These are phyloP conservation scores for Bullera alba DNA, from an alignment of 768 basidiomycete species.

Conservation along the genomic window DNA sequence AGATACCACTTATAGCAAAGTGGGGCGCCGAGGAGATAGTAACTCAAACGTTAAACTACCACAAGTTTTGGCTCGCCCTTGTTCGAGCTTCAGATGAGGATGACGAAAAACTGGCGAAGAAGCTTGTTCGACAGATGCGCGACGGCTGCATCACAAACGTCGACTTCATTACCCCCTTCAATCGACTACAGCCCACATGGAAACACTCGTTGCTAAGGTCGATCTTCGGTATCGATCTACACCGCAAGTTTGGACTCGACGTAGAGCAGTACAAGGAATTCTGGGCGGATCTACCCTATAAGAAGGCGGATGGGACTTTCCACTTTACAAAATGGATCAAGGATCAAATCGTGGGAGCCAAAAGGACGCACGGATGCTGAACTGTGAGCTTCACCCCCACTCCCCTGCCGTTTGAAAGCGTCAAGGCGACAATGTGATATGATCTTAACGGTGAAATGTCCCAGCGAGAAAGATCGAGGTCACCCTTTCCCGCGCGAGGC, in stretches of 20 bases:
- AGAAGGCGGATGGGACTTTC: not conserved
- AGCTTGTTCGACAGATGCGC: not conserved
- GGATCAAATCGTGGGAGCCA: not conserved
- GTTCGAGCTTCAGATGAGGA: no score
- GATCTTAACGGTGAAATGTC: not conserved
- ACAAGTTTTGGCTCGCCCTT: no score
- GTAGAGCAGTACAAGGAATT: not conserved
- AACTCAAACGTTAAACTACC: no score
- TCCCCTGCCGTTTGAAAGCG: not conserved
- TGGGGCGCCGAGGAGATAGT: no score
- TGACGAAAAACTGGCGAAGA: no score
- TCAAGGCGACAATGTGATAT: not conserved
- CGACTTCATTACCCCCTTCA: not conserved
- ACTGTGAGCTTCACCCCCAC: slow-evolving; percentile 2
- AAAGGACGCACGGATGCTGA: not conserved
- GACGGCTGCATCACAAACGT: not conserved
- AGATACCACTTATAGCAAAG: no score
- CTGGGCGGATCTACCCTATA: not conserved
- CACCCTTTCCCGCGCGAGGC: not conserved
- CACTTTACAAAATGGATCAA: not conserved
- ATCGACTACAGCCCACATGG: not conserved
- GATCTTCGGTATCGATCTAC: not conserved
- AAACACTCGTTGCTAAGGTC: not conserved
- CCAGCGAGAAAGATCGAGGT: no score
- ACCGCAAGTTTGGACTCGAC: not conserved